phyloP scores from a whole-genome alignment of 2,329 filamentous ascomycete species.

The Cryphonectria nitschkei region DNA sequence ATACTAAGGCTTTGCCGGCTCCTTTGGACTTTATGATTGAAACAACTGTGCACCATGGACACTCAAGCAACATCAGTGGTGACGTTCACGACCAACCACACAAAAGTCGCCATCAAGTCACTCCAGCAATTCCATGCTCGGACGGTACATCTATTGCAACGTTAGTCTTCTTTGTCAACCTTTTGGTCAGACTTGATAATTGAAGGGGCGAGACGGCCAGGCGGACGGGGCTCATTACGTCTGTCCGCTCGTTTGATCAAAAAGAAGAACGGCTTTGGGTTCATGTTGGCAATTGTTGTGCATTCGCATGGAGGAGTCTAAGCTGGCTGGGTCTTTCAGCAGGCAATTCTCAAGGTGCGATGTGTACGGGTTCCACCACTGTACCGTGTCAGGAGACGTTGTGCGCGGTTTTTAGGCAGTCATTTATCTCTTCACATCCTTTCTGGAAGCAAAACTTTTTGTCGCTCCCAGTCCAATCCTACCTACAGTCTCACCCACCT shows the following conservation, averaged over 20 bases:
- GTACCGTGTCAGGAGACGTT: background rate
- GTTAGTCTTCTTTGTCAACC: background rate
- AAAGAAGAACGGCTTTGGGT: background rate
- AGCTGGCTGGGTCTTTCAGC: background rate
- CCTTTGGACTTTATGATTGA: constrained; percentile 19
- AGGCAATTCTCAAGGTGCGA: background rate
- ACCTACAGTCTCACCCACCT: constrained; percentile 3
- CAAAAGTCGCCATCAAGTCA: background rate
- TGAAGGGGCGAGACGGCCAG: background rate
- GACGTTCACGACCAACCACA: background rate
- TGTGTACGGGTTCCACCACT: background rate
- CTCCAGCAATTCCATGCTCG: background rate
- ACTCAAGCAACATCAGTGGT: background rate
- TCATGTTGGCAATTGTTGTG: background rate
- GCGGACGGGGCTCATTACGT: background rate
- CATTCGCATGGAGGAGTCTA: background rate
- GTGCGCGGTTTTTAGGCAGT: background rate
- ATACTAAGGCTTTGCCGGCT: constrained; percentile 52
- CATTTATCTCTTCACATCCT: background rate
- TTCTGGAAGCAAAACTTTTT: background rate
- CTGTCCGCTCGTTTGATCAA: background rate
- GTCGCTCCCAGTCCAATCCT: background rate
- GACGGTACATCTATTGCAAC: background rate
- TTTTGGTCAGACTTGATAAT: background rate
- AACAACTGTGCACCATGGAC: background rate